Conservation (phyloP, 2,329 filamentous ascomycete species). For the Ceratocystis smalleyi region DNA sequence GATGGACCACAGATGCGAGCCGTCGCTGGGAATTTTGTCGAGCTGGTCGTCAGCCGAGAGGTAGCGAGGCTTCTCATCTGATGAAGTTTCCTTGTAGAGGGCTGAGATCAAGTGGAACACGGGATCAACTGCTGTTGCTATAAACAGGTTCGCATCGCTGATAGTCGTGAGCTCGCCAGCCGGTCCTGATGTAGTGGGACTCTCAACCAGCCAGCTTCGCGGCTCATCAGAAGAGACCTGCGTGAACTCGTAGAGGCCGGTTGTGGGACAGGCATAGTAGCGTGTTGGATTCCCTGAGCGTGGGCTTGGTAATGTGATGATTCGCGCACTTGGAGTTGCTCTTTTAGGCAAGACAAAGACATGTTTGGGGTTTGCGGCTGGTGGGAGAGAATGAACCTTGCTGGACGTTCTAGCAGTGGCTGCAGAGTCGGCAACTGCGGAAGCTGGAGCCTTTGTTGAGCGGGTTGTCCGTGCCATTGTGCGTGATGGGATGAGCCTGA, state of each 20-base stretch:
- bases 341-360: slow-evolving; percentile 47
- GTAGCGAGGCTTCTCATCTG: slow-evolving; percentile 44
- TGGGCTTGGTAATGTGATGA: slow-evolving; percentile 46
- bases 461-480: slow-evolving; percentile 36
- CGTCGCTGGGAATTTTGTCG: slow-evolving; percentile 41
- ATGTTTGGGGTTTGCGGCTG: slow-evolving; percentile 32
- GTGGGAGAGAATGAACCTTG: slow-evolving; percentile 28
- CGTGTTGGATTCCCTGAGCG: slow-evolving; percentile 38
- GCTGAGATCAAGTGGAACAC: slow-evolving; percentile 70
- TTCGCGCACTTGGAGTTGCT: slow-evolving; percentile 37
- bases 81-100: slow-evolving; percentile 33
- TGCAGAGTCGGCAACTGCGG: slow-evolving; percentile 20
- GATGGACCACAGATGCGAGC: slow-evolving; percentile 43
- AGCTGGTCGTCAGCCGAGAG: slow-evolving; percentile 57
- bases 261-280: slow-evolving; percentile 46
- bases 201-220: slow-evolving; percentile 45
- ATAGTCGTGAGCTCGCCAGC: slow-evolving; percentile 7
- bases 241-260: slow-evolving; percentile 51
- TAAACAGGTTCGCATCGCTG: slow-evolving; percentile 51
- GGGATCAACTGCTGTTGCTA: slow-evolving; percentile 72
- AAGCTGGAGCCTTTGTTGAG: slow-evolving; percentile 26
- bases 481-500: background rate
- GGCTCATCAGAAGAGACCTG: slow-evolving; percentile 36
- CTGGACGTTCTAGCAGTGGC: slow-evolving; percentile 23
- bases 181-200: slow-evolving; percentile 10